phyloP scores from a whole-genome alignment of 108 stramenopile genomes.

The Cyclostephanos tholiformis region DNA sequence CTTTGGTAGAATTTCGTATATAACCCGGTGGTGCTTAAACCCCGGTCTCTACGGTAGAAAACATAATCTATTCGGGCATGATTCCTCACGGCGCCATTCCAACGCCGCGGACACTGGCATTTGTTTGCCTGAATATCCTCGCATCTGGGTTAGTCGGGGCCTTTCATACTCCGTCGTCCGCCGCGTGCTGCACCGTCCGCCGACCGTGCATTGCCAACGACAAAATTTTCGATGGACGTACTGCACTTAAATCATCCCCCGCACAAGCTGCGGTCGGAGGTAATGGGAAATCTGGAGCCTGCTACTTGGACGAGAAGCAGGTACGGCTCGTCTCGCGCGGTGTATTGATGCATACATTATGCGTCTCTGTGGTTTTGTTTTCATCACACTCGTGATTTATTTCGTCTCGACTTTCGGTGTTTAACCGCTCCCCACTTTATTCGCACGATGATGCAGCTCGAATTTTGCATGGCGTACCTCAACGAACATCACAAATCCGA shows the following conservation, averaged over 20 bases:
- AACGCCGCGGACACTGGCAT: background rate
- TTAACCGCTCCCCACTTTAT: background rate
- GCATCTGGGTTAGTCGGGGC: background rate
- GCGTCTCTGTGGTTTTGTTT: background rate
- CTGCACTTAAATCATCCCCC: constrained; percentile 4
- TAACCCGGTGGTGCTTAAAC: too few species aligned
- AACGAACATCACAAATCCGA: constrained; percentile 79
- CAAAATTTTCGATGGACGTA: background rate
- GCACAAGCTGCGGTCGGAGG: constrained; percentile 3
- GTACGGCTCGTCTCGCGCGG: constrained; percentile 1
- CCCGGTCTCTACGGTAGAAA: too few species aligned
- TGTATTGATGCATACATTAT: too few species aligned
- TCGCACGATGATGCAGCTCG: constrained; percentile 10
- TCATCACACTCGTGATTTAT: background rate
- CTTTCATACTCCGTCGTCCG: constrained; percentile 14
- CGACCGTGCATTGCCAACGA: background rate
- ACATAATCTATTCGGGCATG: background rate
- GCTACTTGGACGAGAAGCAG: constrained; percentile 38
- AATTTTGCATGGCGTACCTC: constrained; percentile 64
- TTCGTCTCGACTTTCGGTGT: background rate
- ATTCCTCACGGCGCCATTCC: background rate
- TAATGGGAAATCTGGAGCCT: background rate
- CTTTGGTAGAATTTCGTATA: too few species aligned
- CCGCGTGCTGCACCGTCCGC: background rate
- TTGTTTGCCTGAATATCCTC: background rate